Evolutionary conservation across 2,329 filamentous ascomycete genomes (phyloP), one percentile per base, ranked within the genome.

Genomic region (Cordyceps javanica): DNA sequence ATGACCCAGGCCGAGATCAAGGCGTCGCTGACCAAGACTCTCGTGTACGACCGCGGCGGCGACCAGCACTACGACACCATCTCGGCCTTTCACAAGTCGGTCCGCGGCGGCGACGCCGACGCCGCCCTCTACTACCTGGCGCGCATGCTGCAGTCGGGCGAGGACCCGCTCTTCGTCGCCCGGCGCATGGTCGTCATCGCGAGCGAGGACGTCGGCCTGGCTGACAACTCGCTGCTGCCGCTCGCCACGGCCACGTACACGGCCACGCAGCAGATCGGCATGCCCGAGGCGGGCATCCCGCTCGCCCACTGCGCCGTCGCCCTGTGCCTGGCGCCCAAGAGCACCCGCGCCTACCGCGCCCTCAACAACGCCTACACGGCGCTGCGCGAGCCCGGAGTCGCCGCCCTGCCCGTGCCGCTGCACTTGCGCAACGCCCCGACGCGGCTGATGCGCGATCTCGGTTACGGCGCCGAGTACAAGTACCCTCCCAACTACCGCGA

Each of bases 61-160:
- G 94, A 99, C 72, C 91, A 96, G 70, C 94, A 97, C 74, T 99
- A 97, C 75, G 93, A 99, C 69, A 94, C 90, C 55, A 97, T 99
- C 67, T 96, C 90, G 1, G 94, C 94, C 30, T 94, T 97, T 66
- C 94, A 97, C 80, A 99, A 99, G 68, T 91, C 91, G 2, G 87
- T 97, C 10, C 88, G 94, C 46, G 94, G 94, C 41, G 88, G 85
- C 57, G 87, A 97, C 67, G 73, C 93, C 0, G 89, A 97, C 70
- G 94, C 93, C 0, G 82, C 93, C 0, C 80, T 99, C 1, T 99
- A 97, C 75, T 99, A 97, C 70, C 83, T 99, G 2, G 90, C 90
- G 0, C 87, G 94, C 36, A 99, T 99, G 94, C 83, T 99, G 5
- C 89, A 96, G 67, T 94, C 90, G 0, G 93, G 93, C 59, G 93